Base-by-base conservation (phyloP, 1,139 yeast species). In the Protomyces macrosporus region DNA sequence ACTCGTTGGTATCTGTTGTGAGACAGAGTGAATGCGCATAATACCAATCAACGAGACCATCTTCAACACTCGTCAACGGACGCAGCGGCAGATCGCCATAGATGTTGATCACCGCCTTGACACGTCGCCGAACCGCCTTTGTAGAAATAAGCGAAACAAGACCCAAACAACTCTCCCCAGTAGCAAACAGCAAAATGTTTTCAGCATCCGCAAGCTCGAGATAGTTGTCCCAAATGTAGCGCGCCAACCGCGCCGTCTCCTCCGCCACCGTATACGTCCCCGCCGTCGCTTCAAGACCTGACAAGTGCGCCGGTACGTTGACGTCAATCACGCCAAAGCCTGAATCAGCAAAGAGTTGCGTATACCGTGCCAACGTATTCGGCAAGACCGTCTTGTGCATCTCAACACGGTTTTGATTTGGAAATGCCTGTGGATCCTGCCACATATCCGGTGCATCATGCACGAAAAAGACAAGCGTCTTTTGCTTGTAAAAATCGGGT, bases 371-470 rank as follows among this genome's bases (percentile, higher is more conserved):
- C 0, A 85, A 78, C 14, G 85, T 80, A 68, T 86, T 90, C 30
- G 88, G 83, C 62, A 90, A 82, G 2, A 83, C 77, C 1, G 96
- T 84, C 1, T 88, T 82, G 61, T 84, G 82, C 45, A 53, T 37
- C n/a, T 42, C 23, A 14, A 91, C 81, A 67, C 88, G 90, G 54
- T 91, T 83, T 53, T 82, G 80, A 7, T 98, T 98, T 34, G 87
- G 82, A 5, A 86, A 76, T 0, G 96, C 90, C 72, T 90, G 90
- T 37, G 86, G 77, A 68, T 87, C 84, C 1, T 96, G 96, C 96
- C 97, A 90, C 6, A 93, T 81, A 67, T 90, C 95, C 1, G 97
- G 91, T 1, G 98, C 90, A 71, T 91, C 98, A 74, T 91, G 98
- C 12, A 91, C 84, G 6, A 89, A 75, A 14, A 93, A 78, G 14